A percentile compares a stretch with the other conserved stretches of the same genome.
phyloP scores from a whole-genome alignment of 352 stramenopile species.

The Pythium phragmiticola region DNA sequence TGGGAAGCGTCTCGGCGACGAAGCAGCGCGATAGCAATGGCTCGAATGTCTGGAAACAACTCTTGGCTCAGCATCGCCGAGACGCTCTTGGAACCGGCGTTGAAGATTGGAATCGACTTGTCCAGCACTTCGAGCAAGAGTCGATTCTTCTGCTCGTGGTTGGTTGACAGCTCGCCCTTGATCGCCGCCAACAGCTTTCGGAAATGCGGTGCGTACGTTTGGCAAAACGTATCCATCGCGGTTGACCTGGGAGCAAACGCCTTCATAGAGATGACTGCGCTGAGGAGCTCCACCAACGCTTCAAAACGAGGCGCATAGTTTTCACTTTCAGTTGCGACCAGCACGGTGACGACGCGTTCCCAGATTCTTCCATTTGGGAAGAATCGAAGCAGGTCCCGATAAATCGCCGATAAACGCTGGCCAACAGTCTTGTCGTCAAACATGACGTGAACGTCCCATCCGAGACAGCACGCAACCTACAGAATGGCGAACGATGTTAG shows the following conservation, averaged over 20 bases:
- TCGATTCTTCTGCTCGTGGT: slow-evolving; percentile 37
- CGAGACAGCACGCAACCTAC: slow-evolving; percentile 39
- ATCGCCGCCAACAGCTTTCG: slow-evolving; percentile 39
- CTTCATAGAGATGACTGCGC: slow-evolving; percentile 36
- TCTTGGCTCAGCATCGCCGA: slow-evolving; percentile 28
- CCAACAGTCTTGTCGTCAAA: slow-evolving; percentile 36
- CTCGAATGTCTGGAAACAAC: slow-evolving; percentile 43
- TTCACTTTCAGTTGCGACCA: slow-evolving; percentile 20
- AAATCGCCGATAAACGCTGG: slow-evolving; percentile 35
- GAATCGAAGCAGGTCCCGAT: slow-evolving; percentile 46
- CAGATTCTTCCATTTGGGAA: slow-evolving; percentile 44
- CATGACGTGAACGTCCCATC: slow-evolving; percentile 45
- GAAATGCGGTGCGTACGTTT: slow-evolving; percentile 40
- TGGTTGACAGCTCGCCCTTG: slow-evolving; percentile 15
- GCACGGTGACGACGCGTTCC: slow-evolving; percentile 32
- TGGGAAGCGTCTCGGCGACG: slow-evolving; percentile 40
- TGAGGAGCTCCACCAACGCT: slow-evolving; percentile 39
- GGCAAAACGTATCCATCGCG: slow-evolving; percentile 51
- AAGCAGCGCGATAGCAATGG: slow-evolving; percentile 37
- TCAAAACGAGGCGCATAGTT: slow-evolving; percentile 29
- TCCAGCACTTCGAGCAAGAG: slow-evolving; percentile 44
- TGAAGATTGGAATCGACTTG: slow-evolving; percentile 43
- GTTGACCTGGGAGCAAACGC: slow-evolving; percentile 32
- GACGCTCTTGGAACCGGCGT: slow-evolving; percentile 35
- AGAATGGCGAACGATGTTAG: not conserved